Evolutionary conservation across 441 rosid species (phyloP).

Genomic region (Theobroma grandiflorum): DNA sequence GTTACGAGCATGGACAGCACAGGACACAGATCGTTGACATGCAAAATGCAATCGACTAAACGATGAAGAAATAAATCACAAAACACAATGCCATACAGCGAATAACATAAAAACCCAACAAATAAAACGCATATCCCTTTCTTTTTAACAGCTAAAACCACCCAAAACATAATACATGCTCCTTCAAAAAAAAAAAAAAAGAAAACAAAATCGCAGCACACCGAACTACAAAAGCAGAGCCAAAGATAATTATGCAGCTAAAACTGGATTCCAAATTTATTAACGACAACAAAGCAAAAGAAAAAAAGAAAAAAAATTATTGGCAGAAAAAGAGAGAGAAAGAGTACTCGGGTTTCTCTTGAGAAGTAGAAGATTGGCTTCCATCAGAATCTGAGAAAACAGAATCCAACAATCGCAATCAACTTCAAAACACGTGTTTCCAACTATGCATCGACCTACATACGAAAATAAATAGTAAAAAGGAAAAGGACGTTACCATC

Average conservation of each 20-base stretch:
- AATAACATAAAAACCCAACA: slow-evolving; percentile 18
- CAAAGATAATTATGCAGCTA: slow-evolving; percentile 26
- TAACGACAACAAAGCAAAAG: not conserved
- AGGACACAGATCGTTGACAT: slow-evolving; percentile 36
- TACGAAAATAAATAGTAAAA: slow-evolving; percentile 21
- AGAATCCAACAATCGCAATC: slow-evolving; percentile 31
- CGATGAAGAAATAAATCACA: slow-evolving; percentile 12
- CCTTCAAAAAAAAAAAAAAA: not conserved
- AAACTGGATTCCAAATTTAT: not conserved
- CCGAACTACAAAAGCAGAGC: slow-evolving; percentile 24
- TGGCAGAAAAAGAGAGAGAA: slow-evolving; percentile 28
- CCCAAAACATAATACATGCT: slow-evolving; percentile 25
- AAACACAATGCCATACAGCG: slow-evolving; percentile 18
- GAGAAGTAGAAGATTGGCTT: slow-evolving; percentile 59
- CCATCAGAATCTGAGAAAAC: slow-evolving; percentile 65
- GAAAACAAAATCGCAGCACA: slow-evolving; percentile 10
- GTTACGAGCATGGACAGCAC: slow-evolving; percentile 21
- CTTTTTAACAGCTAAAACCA: slow-evolving; percentile 29
- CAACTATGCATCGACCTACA: slow-evolving; percentile 25
- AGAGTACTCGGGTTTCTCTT: slow-evolving; percentile 69
- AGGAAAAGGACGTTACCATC: slow-evolving; percentile 36
- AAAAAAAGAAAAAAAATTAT: not conserved
- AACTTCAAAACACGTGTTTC: slow-evolving; percentile 32
- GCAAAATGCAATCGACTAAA: slow-evolving; percentile 35
- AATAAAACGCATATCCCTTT: slow-evolving; percentile 16